phyloP scores from a whole-genome alignment of 345 rosid species.

The Citrus reticulata region DNA sequence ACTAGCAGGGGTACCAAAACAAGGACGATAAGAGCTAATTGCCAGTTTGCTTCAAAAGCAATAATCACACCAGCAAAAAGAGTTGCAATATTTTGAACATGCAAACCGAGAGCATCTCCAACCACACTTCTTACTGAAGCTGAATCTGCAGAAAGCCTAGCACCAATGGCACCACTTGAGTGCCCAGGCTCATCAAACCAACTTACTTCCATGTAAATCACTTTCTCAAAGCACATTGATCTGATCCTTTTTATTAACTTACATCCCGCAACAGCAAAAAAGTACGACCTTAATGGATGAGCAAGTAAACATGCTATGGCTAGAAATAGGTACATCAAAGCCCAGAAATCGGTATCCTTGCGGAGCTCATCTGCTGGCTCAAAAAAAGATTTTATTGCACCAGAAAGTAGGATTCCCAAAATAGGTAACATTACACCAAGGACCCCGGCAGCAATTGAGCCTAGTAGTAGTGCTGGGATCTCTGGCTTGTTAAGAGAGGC shows the following conservation, averaged over 20 bases:
- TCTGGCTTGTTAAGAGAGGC: conserved; percentile 72
- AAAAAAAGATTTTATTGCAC: conserved; percentile 52
- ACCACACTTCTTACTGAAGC: conserved; percentile 54
- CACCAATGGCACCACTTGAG: conserved; percentile 72
- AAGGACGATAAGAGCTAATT: conserved; percentile 55
- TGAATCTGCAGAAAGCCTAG: conserved; percentile 81
- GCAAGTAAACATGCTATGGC: conserved; percentile 46
- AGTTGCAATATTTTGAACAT: conserved; percentile 52
- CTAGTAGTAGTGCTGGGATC: conserved; percentile 50
- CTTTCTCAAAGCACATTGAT: conserved; percentile 65
- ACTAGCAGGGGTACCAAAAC: conserved; percentile 61
- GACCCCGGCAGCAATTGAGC: conserved; percentile 44
- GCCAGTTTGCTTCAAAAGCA: conserved; percentile 70
- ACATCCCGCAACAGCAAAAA: conserved; percentile 65
- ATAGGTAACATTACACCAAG: conserved; percentile 59
- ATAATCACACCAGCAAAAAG: conserved; percentile 55
- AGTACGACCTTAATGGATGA: conserved; percentile 43
- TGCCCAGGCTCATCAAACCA: conserved; percentile 78
- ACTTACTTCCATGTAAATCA: conserved; percentile 67
- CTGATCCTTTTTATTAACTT: conserved; percentile 56
- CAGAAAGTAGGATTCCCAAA: conserved; percentile 54
- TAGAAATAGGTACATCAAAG: conserved; percentile 51
- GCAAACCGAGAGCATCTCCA: conserved; percentile 62
- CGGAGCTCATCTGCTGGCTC: conserved; percentile 46
- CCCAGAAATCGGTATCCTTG: conserved; percentile 57